Conservation (phyloP, 176 grass and related monocot genomes). For the Carex littledalei region DNA sequence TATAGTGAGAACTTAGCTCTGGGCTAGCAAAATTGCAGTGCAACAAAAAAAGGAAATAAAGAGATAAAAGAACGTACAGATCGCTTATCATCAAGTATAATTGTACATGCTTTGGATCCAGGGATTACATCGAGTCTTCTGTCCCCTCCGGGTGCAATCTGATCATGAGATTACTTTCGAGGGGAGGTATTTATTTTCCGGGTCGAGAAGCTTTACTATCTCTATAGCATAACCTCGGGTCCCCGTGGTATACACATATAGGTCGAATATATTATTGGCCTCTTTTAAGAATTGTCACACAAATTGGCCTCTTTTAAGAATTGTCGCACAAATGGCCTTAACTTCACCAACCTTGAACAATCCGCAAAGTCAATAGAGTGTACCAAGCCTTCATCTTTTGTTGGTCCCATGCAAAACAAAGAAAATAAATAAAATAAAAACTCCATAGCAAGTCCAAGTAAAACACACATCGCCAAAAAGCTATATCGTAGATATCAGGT, state of each 20-base stretch:
- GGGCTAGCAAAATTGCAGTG: background rate
- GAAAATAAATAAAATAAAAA: background rate
- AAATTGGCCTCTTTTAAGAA: conserved; percentile 79
- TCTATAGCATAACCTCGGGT: background rate
- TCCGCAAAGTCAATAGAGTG: background rate
- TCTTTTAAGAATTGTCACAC: conserved; percentile 60
- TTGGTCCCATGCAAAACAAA: background rate
- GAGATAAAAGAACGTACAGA: background rate
- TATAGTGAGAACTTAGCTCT: background rate
- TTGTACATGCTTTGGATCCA: background rate
- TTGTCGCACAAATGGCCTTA: conserved; percentile 57
- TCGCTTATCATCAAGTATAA: background rate
- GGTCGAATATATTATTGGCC: conserved; percentile 25
- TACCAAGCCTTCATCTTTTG: background rate
- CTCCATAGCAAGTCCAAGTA: background rate
- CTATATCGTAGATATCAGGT: too few species aligned
- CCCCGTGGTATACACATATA: conserved; percentile 4
- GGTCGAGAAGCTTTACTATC: background rate
- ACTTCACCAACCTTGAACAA: conserved; percentile 42
- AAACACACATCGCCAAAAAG: background rate
- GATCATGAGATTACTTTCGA: background rate
- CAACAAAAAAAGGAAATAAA: background rate
- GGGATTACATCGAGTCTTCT: background rate
- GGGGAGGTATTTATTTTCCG: background rate
- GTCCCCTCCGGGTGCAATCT: background rate